Evolutionary conservation across 257 asterid genomes (phyloP), one percentile per base, ranked within the genome.

Genomic region (Ophiorrhiza pumila): DNA sequence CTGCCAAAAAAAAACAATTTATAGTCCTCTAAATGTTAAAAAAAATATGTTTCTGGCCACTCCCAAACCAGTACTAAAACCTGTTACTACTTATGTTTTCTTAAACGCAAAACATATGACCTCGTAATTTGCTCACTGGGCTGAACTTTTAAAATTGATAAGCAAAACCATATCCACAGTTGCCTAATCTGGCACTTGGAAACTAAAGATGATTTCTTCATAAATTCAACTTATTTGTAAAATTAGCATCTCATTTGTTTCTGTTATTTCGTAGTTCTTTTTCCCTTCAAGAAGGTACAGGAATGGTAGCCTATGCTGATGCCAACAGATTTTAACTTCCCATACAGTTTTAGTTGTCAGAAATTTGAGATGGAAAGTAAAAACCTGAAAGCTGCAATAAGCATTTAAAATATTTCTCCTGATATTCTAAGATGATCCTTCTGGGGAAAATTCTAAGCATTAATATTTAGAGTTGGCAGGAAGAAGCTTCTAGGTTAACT

Each of bases 1-100:
- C 98, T 93, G 71, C 81, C 80, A 27, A 12, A 13, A 31, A 39
- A 15, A 25, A 39, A 20, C 37, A 11, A 39, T 15, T 12, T 2
- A 7, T 6, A 20, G 2, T 23, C 60, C n/a, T 53, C 20, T 22
- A 35, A 29, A 63, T 8, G 49, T 35, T 47, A 7, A 17, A 68
- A 25, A 45, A 27, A 4, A 1, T 42, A 41, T 41, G 25, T 43
- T 20, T 65, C 20, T 10, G 13, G 15, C 14, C 12, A 37, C 52
- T 65, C 56, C 25, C 55, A 65, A 65, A 65, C 12, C 18, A 29
- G 6, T 4, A 15, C 34, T 25, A n/a, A n/a, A 41, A 10, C 29
- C 49, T 5, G 9, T n/a, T 20, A 17, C 35, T 20, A 11, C 18
- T 6, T 11, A 50, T 25, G 9, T 65, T 13, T 43, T 20, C 27